A percentile compares a stretch with the other conserved stretches of the same genome.
These are phyloP conservation scores for Rhizodiscina lignyota DNA, from an alignment of 495 filamentous ascomycete species.

Conservation along the genomic window DNA sequence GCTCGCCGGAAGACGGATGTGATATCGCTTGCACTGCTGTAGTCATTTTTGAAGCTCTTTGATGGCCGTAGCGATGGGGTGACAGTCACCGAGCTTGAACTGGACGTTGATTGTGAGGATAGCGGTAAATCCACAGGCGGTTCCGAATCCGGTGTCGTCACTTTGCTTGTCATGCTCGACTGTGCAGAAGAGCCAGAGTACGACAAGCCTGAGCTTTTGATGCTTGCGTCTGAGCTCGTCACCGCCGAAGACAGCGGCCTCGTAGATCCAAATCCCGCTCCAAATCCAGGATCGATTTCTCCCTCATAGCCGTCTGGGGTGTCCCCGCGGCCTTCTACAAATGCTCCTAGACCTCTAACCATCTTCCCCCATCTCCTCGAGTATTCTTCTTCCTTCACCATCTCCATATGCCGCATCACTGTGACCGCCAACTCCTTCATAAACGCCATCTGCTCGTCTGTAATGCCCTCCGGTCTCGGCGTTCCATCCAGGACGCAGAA, in stretches of 20 bases:
- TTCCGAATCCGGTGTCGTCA: background rate
- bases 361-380: constrained; percentile 23
- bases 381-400: constrained; percentile 16
- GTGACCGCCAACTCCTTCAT: constrained; percentile 24
- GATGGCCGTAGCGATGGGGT: background rate
- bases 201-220: background rate
- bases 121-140: background rate
- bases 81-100: too few relatives aligned
- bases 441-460: constrained; percentile 19
- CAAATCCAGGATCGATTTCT: background rate
- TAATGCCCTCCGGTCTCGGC: constrained; percentile 14
- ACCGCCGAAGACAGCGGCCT: background rate
- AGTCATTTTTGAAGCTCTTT: background rate
- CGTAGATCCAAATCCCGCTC: too few relatives aligned
- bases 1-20: constrained; percentile 17
- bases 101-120: background rate
- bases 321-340: constrained; percentile 16
- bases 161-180: background rate
- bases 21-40: background rate
- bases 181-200: background rate
- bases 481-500: constrained; percentile 10
- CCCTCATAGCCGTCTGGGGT: constrained; percentile 14
- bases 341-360: constrained; percentile 22
- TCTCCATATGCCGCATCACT: constrained; percentile 30
- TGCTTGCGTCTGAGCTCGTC: background rate